Evolutionary conservation across 208 protist genomes (phyloP).

Genomic region (Zelonia costaricensis): DNA sequence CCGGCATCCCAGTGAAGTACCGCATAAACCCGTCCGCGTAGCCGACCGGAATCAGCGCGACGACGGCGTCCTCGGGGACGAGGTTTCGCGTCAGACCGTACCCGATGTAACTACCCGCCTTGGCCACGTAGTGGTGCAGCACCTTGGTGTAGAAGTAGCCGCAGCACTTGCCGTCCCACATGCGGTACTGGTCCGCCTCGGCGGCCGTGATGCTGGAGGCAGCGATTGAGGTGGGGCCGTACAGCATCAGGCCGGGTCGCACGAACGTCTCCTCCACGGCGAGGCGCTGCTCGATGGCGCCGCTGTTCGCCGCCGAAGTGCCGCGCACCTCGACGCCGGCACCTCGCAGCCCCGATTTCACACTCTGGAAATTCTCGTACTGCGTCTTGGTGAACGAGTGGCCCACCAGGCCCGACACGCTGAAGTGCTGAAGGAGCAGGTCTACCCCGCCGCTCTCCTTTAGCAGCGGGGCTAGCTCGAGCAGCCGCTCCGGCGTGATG

Average conservation of each 20-base stretch:
- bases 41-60: slow-evolving; percentile 47
- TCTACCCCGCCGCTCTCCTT: slow-evolving; percentile 44
- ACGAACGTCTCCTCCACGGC: slow-evolving; percentile 52
- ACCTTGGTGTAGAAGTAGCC: slow-evolving; percentile 55
- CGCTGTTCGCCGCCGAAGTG: slow-evolving; percentile 53
- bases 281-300: slow-evolving; percentile 46
- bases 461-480: slow-evolving; percentile 34
- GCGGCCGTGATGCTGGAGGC: slow-evolving; percentile 23
- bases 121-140: slow-evolving; percentile 40
- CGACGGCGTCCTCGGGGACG: slow-evolving; percentile 34
- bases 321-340: slow-evolving; percentile 51
- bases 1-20: slow-evolving; percentile 40
- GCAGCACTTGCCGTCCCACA: slow-evolving; percentile 40
- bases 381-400: slow-evolving; percentile 41
- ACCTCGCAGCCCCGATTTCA: slow-evolving; percentile 28
- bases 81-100: slow-evolving; percentile 47
- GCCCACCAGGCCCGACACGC: slow-evolving; percentile 38
- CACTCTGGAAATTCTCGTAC: slow-evolving; percentile 40
- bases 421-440: slow-evolving; percentile 56
- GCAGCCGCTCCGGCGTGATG: slow-evolving; percentile 34
- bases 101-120: slow-evolving; percentile 44
- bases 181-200: slow-evolving; percentile 27
- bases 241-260: slow-evolving; percentile 57
- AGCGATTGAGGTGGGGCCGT: slow-evolving; percentile 41
- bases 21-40: slow-evolving; percentile 65